Evolutionary conservation across 805 yeast species (phyloP), one percentile per base, ranked within the genome.

Genomic region (Clavispora fructus): DNA sequence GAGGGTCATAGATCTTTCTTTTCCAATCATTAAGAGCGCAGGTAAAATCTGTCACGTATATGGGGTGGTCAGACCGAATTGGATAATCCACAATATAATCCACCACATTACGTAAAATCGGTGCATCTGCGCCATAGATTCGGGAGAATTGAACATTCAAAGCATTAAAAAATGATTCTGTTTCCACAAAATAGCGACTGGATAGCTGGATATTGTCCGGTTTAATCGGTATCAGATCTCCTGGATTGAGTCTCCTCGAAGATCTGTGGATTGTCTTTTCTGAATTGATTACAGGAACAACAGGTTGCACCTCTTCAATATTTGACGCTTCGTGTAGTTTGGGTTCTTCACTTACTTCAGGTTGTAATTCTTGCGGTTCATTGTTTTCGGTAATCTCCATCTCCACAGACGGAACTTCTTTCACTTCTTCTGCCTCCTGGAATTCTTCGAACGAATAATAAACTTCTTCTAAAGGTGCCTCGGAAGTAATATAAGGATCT

Each of bases 401-500:
- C 6, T 33, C 37, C 11, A 17, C 9, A 9, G 35, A 9, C 13
- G 37, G 12, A 17, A 14, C 5, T 9, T 2, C n/a, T 10, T 33
- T 14, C 13, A 8, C 37, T 10, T 16, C 25, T 33, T 10, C 25
- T 6, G 23, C 25, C 23, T 33, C 37, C 16, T 33, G 25, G 10
- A 33, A 33, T 16, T 39, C 29, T 41, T 55, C 47, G 29, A 66
- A 42, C 5, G 55, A 58, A 44, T 79, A 68, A 13, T 49, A 55
- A 2, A 83, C 59, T 9, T 62, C 59, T 35, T 78, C 83, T 2
- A 82, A 62, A 0, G 82, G 73, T 3, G 63, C 66, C 31, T 75
- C 79, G 0, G 78, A 67, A 27, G 78, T 67, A 12, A 66, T 54
- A 52, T 85, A 83, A 0, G 78, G 74, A 52, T 83, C 88, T 28